These are phyloP conservation scores for Mucuna pruriens DNA, from an alignment of 306 rosid species.

Conservation along the genomic window DNA sequence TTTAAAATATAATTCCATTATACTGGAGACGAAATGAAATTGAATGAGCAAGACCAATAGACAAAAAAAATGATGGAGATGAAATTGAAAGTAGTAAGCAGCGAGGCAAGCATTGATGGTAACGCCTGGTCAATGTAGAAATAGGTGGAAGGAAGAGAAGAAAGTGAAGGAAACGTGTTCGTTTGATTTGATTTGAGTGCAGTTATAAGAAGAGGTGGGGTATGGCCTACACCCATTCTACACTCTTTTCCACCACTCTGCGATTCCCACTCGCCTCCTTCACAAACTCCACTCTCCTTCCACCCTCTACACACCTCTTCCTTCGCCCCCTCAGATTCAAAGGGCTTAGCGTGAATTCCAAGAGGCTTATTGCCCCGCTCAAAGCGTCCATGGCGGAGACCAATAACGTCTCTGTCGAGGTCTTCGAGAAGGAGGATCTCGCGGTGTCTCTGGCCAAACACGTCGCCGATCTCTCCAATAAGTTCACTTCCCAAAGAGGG, in stretches of 20 bases:
- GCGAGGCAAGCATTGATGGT: neutral
- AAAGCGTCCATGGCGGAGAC: constrained; percentile 52
- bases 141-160: neutral
- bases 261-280: constrained; percentile 14
- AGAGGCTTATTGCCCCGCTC: neutral
- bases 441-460: constrained; percentile 74
- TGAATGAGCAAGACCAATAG: too few species aligned
- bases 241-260: neutral
- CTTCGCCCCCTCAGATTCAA: constrained; percentile 16
- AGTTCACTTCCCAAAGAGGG: constrained; percentile 66
- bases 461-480: constrained; percentile 77
- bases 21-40: too few species aligned
- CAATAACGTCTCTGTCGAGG: constrained; percentile 45
- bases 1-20: too few species aligned
- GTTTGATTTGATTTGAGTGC: neutral
- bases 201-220: neutral
- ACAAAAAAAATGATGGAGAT: neutral
- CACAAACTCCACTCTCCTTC: neutral
- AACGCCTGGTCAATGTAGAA: constrained; percentile 11
- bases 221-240: constrained; percentile 39
- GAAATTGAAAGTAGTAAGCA: neutral
- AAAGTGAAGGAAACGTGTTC: neutral
- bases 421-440: constrained; percentile 70
- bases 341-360: constrained; percentile 13
- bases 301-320: neutral